Evolutionary conservation across 2,329 filamentous ascomycete species (phyloP), one percentile per base, ranked within the genome.

Genomic region (Alternaria sp.): DNA sequence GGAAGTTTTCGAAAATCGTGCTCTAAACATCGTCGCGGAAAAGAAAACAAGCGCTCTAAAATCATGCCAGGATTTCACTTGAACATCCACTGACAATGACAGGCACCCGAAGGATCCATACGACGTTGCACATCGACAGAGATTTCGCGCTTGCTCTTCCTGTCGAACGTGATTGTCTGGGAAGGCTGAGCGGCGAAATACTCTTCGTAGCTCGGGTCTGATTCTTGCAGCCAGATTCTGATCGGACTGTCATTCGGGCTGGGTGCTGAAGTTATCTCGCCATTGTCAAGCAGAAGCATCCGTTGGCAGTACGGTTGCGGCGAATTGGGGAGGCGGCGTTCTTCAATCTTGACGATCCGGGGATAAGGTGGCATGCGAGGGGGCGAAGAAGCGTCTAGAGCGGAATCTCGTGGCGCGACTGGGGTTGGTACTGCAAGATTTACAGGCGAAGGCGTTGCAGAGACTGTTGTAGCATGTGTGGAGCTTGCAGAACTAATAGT

Each of bases 311-410:
- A 90, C 1, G 87, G 84, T 50, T 80, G 68, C 8, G 79, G 72
- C 5, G 79, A 76, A 41, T 80, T 77, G 7, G 80, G 76, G 17
- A 84, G 71, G 24, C 88, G 83, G 51, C 87, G 85, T 74, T 90
- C 88, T 72, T 88, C 85, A 44, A 90, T 81, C 74, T 90, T 90
- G 67, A 90, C 80, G 26, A 85, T 80, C 50, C 84, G 86, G 1
- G 87, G 86, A 63, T 85, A 84, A 3, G 70, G 68, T 21, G 72
- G 69, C 58, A 72, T 66, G 56, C 70, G 65, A 21, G 63, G 57
- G 8, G 63, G 40, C 7, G 66, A 62, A 41, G 68, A 60, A 44
- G 69, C 65, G 49, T 67, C 65, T 21, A 66, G 53, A 17, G 53
- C 37, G 26, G 61, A 55, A 14, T 71, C 66, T 45, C 67, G 58